Base-by-base conservation (phyloP, 768 basidiomycete species). In the Tylopilus sp. region DNA sequence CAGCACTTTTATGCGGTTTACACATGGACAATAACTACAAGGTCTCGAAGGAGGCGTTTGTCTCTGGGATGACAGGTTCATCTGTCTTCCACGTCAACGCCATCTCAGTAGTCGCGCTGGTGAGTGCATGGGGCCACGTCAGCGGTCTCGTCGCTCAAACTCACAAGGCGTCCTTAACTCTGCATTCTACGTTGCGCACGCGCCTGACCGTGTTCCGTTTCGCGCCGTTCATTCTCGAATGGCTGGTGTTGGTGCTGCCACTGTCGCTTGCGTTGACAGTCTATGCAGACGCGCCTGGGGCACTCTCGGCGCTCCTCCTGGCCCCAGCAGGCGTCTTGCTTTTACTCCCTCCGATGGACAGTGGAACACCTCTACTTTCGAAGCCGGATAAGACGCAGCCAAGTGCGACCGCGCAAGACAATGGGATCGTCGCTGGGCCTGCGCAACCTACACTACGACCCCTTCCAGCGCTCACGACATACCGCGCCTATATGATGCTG, bases 401-500 rank as follows among this genome's bases (percentile, higher is more conserved):
- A 11, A 47, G 33, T 1, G 4, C 41, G 16, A 48, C 30, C 9
- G 26, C 47, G 11, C 52, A 48, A 38, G 37, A 51, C 24, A 45
- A 29, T 31, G 31, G 21, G 12, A 12, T 9, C 29, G 37, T 52
- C 25, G 28, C 48, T 16, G 41, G 52, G 13, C 28, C 45, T 6
- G 6, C 47, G 6, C 26, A 58, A 28, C 45, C 26, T 5, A 24
- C 60, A n/a, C 45, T 68, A 17, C 56, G 74, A n/a, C 78, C 77
- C 2, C 71, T 92, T 42, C 83, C 92, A 1, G 86, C 92, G 36
- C 67, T 99, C 51, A 91, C 92, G 12, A 82, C 86, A 0, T 98
- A 96, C 67, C 77, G 97, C 41, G 85, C 94, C 3, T 90, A 97
- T 64, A 95, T 98, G 94, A 87, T 98, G 80, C 74, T 97, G 19